A percentile compares a stretch with the other conserved stretches of the same genome.
These are phyloP conservation scores for Candida sonorensis DNA, from an alignment of 805 yeast species.

Conservation along the genomic window DNA sequence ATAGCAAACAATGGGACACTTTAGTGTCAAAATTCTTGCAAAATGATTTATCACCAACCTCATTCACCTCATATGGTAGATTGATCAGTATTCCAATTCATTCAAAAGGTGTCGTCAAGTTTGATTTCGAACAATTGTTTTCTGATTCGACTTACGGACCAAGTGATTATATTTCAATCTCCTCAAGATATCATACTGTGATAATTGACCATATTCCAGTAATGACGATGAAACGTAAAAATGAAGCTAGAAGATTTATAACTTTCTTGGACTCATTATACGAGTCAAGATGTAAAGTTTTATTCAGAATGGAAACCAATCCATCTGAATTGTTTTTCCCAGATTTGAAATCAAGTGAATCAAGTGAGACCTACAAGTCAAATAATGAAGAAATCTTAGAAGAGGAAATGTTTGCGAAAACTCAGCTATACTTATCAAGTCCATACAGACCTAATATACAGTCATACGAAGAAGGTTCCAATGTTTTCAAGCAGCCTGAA, in stretches of 20 bases:
- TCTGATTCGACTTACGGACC: conserved; percentile 47
- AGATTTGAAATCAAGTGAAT: conserved; percentile 25
- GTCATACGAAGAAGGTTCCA: conserved; percentile 46
- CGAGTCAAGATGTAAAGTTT: conserved; percentile 59
- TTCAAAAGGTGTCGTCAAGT: conserved; percentile 34
- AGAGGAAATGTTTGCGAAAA: conserved; percentile 64
- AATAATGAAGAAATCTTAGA: conserved; percentile 41
- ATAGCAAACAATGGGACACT: conserved; percentile 29
- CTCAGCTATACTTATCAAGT: conserved; percentile 48
- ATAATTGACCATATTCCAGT: conserved; percentile 57
- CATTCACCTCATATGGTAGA: conserved; percentile 52
- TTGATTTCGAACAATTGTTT: conserved; percentile 50
- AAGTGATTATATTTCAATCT: conserved; percentile 63
- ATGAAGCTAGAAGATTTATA: conserved; percentile 64
- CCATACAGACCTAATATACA: conserved; percentile 69
- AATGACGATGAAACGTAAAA: conserved; percentile 48
- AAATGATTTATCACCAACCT: conserved; percentile 9
- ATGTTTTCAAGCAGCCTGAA: conserved; percentile 22
- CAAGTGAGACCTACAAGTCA: conserved; percentile 6
- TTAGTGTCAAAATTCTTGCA: conserved; percentile 22
- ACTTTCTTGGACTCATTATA: conserved; percentile 63
- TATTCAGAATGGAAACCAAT: conserved; percentile 40
- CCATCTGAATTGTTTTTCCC: conserved; percentile 61
- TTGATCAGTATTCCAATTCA: conserved; percentile 37
- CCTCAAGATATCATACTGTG: conserved; percentile 51